Conservation (phyloP, 208 protist genomes). For the Trichomonas tenax region DNA sequence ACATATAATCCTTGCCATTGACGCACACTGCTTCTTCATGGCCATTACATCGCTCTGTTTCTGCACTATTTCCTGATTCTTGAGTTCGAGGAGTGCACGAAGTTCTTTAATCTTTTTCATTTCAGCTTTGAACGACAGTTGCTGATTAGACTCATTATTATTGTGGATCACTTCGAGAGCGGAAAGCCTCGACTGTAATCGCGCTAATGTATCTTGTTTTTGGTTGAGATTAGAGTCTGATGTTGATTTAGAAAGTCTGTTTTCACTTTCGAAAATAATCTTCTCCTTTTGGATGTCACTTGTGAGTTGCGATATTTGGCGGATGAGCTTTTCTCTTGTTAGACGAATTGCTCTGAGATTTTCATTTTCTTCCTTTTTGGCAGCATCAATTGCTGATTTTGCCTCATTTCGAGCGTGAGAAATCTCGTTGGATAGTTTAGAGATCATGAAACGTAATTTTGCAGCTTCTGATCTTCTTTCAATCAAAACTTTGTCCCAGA, state of each 20-base stretch:
- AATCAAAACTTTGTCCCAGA: neutral
- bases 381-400: neutral
- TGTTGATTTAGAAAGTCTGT: neutral
- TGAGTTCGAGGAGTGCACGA: neutral
- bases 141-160: neutral
- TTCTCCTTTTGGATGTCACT: neutral
- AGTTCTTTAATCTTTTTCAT: neutral
- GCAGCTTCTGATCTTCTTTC: neutral
- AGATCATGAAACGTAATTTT: neutral
- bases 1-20: neutral
- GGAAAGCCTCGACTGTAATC: neutral
- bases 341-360: neutral
- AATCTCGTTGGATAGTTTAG: neutral
- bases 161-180: neutral
- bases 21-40: neutral
- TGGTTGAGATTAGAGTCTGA: too few relatives aligned
- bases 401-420: neutral
- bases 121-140: neutral
- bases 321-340: neutral
- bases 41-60: neutral
- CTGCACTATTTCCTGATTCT: neutral
- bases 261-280: neutral
- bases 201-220: neutral
- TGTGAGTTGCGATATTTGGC: neutral
- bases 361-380: neutral